Base-by-base conservation (phyloP, 495 filamentous ascomycete species). In the Cercophora sp. region DNA sequence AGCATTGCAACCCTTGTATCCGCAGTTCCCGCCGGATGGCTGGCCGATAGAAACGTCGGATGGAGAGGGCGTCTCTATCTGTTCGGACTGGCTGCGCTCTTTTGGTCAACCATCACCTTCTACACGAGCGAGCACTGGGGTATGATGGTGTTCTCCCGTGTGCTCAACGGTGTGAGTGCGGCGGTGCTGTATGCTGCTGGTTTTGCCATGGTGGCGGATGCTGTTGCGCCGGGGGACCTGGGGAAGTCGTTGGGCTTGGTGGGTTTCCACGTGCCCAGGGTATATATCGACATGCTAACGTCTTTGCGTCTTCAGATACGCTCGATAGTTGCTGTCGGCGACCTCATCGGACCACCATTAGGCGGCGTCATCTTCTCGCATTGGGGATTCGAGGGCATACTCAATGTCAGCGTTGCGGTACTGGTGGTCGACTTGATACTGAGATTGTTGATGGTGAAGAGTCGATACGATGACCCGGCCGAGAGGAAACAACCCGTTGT, bases 371-470 rank as follows among this genome's bases (percentile, higher is more conserved):
- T 47, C 31, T 47, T 39, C 24, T 20, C 42, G 10, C 43, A 25
- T 15, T 47, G 51, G 51, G 51, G 43, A 13, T 54, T 54, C 24
- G 15, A 37, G 6, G 51, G 51, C 18, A 54, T 54, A 8, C 46
- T 48, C 13, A 48, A 40, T 25, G 34, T 41, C 11, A 54, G 51
- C 35, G 22, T 54, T 2, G 34, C 16, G 11, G 51, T 47, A 15
- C 26, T 54, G 22, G 42, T 43, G 16, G 29, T 54, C 8, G 51
- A 54, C 24, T 23, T 47, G 22, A 24, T 54, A 10, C 9, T 54
- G 51, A 45, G 51, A n/a, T n/a, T 39, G 4, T 32, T 54, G 22
- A 54, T 54, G 51, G 43, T 54, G 16, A 43, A 54, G 18, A 46
- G 19, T 23, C 42, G 36, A 34, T 29, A 43, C 25, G 25, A 47